phyloP scores from a whole-genome alignment of 1,139 yeast species.

The Zygosaccharomyces sapae region DNA sequence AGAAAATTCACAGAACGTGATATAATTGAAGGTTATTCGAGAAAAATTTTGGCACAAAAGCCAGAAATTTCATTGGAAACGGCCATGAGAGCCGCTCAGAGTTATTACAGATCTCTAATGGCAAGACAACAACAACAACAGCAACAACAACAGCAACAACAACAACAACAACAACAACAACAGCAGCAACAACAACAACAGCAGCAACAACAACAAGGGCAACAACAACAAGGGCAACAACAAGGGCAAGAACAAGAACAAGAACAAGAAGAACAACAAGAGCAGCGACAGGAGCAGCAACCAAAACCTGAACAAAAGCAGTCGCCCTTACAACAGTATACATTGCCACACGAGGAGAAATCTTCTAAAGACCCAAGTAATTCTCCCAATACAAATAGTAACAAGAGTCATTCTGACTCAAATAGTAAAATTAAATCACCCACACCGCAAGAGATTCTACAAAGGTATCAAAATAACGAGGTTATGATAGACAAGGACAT shows the following conservation, averaged over 20 bases:
- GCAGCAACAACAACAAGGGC: too few species aligned
- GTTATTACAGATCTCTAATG: slow-evolving; percentile 24
- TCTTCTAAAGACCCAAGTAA: slow-evolving; percentile 2
- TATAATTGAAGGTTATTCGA: slow-evolving; percentile 33
- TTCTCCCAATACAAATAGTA: slow-evolving; percentile 3
- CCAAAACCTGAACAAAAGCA: slow-evolving; percentile 13
- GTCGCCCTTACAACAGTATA: slow-evolving; percentile 10
- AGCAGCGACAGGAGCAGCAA: background rate
- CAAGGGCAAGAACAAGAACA: background rate
- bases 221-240: background rate
- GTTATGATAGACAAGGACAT: slow-evolving; percentile 1
- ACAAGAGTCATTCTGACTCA: slow-evolving; percentile 6
- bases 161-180: slow-evolving; percentile 14
- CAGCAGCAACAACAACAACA: slow-evolving; percentile 15
- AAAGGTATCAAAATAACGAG: slow-evolving; percentile 29
- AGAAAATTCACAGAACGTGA: slow-evolving; percentile 29
- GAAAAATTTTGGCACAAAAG: slow-evolving; percentile 32
- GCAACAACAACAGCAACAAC: slow-evolving; percentile 22
- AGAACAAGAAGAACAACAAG: background rate
- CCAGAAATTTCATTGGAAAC: slow-evolving; percentile 33
- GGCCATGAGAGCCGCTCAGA: slow-evolving; percentile 36
- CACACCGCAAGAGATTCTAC: slow-evolving; percentile 35
- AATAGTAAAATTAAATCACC: slow-evolving; percentile 27
- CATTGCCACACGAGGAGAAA: slow-evolving; percentile 8
- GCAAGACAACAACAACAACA: slow-evolving; percentile 17